Evolutionary conservation across 2,329 filamentous ascomycete genomes (phyloP), one percentile per base, ranked within the genome.

Genomic region (Didymella sp.): DNA sequence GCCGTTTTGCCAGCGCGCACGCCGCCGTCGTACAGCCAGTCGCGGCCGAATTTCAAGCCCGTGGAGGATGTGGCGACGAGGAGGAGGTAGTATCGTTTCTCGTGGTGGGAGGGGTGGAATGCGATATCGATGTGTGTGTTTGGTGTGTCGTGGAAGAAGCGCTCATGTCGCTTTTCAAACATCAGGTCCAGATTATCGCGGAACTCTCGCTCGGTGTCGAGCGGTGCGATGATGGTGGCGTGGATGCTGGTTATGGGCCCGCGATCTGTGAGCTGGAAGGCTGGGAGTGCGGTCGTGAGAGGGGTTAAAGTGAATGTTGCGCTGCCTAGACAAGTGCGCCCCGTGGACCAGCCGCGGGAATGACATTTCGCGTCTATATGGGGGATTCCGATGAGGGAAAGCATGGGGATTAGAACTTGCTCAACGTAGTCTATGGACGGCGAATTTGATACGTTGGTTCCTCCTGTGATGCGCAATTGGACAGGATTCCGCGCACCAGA

Each of bases 371-470:
- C 67, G 0, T 70, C 66, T 38, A 86, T 77, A 3, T 56, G 62
- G 2, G 82, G 81, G 13, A 86, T 73, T 5, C 84, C 83, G 30
- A 87, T 76, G 27, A 68, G 73, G 2, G 73, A 59, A 21, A 87
- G 78, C 54, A 81, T 83, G 0, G 85, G 85, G 2, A 83, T 64
- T 6, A 87, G 76, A 3, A 87, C 84, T 63, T 86, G 80, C 2
- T 73, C 59, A 9, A 84, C 73, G 62, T 87, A 87, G 45, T 87
- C 85, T 64, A 78, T 80, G 2, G 82, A 84, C 7, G 84, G 84
- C 0, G 82, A 81, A 28, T 76, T 78, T 1, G 80, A 80, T 2
- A 84, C 81, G 61, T 87, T 87, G 0, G 85, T 87, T 7, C 85
- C 85, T 6, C 85, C 85, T 8, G 74, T 80, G 31, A 87, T 79